Conservation (phyloP, 2,329 filamentous ascomycete species). For the Paraconiothyrium brasiliense region DNA sequence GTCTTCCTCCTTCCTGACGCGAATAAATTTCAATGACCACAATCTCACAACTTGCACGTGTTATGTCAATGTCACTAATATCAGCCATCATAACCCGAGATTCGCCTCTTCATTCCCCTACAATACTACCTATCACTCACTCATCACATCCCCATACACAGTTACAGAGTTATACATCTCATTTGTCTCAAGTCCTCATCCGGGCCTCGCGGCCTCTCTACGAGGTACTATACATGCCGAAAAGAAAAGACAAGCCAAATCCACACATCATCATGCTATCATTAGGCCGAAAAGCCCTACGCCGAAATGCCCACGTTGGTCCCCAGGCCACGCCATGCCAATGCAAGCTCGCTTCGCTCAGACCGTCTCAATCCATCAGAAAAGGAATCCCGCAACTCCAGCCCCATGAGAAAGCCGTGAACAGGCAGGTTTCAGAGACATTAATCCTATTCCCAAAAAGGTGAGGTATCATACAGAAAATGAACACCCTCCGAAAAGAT, state of each 20-base stretch:
- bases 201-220: neutral
- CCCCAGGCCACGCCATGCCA: neutral
- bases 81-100: no score
- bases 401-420: neutral
- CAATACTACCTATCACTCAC: no score
- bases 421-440: neutral
- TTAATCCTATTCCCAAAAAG: neutral
- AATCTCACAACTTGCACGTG: no score
- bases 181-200: neutral
- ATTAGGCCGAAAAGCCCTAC: neutral
- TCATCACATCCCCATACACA: neutral
- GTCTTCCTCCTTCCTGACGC: no score
- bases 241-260: neutral
- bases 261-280: neutral
- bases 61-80: no score
- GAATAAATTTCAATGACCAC: no score
- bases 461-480: slow-evolving; percentile 4
- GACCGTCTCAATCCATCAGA: neutral
- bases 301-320: neutral
- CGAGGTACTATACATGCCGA: neutral
- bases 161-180: slow-evolving; percentile 3
- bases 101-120: no score
- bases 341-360: neutral
- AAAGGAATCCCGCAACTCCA: neutral
- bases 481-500: neutral